Conservation (phyloP, 2,329 filamentous ascomycete genomes). For the Nothophaeocryptopus gaeumannii region DNA sequence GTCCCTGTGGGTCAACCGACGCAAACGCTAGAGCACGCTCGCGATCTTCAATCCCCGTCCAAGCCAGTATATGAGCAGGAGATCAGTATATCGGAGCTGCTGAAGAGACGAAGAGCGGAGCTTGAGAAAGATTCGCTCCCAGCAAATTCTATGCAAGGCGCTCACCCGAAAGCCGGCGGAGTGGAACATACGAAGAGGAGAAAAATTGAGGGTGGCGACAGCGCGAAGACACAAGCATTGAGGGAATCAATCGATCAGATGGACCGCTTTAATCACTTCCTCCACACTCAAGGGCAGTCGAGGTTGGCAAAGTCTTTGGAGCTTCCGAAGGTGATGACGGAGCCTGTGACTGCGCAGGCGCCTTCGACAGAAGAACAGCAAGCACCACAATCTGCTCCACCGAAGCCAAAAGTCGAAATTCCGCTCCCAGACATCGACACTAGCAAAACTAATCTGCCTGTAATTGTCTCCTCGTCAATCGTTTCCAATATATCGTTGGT, state of each 20-base stretch:
- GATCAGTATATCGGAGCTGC: background rate
- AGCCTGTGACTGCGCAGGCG: no score
- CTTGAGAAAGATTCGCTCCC: background rate
- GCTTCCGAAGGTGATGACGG: background rate
- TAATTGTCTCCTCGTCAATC: background rate
- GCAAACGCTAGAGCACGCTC: no score
- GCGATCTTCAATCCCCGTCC: no score
- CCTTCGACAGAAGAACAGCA: background rate
- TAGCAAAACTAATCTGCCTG: background rate
- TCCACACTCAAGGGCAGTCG: no score
- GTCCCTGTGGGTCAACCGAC: no score
- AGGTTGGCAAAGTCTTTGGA: background rate
- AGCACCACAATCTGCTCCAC: background rate
- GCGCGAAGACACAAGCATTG: no score
- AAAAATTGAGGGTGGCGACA: no score
- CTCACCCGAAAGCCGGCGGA: background rate
- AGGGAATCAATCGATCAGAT: no score
- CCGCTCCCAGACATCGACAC: background rate
- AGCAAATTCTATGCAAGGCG: background rate
- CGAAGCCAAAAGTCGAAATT: background rate
- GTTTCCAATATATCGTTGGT: constrained; percentile 27
- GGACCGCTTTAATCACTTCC: no score
- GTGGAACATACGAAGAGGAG: no score
- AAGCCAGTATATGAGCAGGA: no score
- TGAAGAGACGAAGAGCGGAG: constrained; percentile 4